Base-by-base conservation (phyloP, 179 eudicot species). In the Carnegiea gigantea region DNA sequence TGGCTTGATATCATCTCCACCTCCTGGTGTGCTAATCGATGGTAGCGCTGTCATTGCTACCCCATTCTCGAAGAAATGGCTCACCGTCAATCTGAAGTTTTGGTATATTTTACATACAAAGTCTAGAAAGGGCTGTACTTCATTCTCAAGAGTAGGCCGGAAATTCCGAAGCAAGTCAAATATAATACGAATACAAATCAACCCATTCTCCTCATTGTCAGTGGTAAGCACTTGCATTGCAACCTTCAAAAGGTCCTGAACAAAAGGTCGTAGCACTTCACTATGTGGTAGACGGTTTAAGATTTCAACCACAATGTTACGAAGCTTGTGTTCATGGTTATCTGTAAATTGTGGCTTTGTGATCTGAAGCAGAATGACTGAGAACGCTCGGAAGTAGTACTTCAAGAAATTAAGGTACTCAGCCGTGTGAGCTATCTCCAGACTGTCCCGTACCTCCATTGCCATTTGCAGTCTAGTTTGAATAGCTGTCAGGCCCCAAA, bases 331-430 rank as follows among this genome's bases (percentile, higher is more conserved):
- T 76, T 95, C 99, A 0, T 88, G 92, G 68, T 89, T 95, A 82
- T 95, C 98, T 1, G 89, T 83, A 44, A 89, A 95, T 83, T 95
- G 99, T 14, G 99, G 99, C 90, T 92, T 94, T 6, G 99, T 95
- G 40, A 91, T 88, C 65, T 95, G 93, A 82, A 87, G 90, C 1
- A 95, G 86, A 80, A 95, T 90, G 15, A 80, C 92, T 0, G 98
- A 95, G 83, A 94, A 95, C 3, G 99, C 90, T 77, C 97, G 86
- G 75, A 95, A 95, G 84, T 95, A 95, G 83, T 89, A 94, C 87
- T 90, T 92, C 28, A 95, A 86, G 93, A 95, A 95, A 90, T 95
- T 93, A 88, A 95, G 88, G 90, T 95, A 95, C 89, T 95, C 99
- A 33, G 95, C 97, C 0, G 99, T 95, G 78, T 95, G 99, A 48